These are phyloP conservation scores for Pseudophaeomoniella oleicola DNA, from an alignment of 2,329 filamentous ascomycete genomes.

Conservation along the genomic window DNA sequence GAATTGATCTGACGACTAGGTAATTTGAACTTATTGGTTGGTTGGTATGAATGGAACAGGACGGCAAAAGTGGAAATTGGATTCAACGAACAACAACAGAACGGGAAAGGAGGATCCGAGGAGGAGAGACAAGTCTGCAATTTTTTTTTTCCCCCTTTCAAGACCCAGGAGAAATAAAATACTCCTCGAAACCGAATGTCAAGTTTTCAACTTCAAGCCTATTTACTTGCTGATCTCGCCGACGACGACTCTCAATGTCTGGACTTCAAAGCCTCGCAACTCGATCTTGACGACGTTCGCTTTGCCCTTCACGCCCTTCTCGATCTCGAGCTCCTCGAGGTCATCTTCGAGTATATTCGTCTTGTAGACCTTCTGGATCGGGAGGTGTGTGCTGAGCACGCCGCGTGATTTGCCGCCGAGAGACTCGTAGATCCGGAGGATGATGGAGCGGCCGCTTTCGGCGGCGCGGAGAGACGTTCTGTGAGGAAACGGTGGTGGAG, in stretches of 20 bases:
- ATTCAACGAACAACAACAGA: too few relatives aligned
- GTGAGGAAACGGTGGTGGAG: background rate
- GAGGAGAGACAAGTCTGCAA: too few relatives aligned
- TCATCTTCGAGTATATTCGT: conserved; percentile 85
- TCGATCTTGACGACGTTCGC: conserved; percentile 40
- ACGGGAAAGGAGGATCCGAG: too few relatives aligned
- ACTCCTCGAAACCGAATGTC: too few relatives aligned
- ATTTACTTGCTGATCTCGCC: background rate
- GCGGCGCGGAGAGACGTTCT: conserved; percentile 19
- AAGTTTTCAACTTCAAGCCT: too few relatives aligned
- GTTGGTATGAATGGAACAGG: too few relatives aligned
- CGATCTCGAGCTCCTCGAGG: conserved; percentile 47
- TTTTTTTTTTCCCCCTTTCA: too few relatives aligned
- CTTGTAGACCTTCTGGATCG: conserved; percentile 65
- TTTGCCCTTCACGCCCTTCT: conserved; percentile 17
- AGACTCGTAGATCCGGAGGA: conserved; percentile 76
- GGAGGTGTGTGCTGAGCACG: conserved; percentile 50
- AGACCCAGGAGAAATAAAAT: too few relatives aligned
- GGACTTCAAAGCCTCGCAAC: conserved; percentile 72
- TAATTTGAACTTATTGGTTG: too few relatives aligned
- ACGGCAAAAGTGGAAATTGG: too few relatives aligned
- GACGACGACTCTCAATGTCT: conserved; percentile 39
- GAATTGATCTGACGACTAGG: too few relatives aligned
- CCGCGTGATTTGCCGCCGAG: conserved; percentile 69
- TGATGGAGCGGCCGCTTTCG: conserved; percentile 61